Base-by-base conservation (phyloP, 306 rosid species). In the Abrus precatorius region DNA sequence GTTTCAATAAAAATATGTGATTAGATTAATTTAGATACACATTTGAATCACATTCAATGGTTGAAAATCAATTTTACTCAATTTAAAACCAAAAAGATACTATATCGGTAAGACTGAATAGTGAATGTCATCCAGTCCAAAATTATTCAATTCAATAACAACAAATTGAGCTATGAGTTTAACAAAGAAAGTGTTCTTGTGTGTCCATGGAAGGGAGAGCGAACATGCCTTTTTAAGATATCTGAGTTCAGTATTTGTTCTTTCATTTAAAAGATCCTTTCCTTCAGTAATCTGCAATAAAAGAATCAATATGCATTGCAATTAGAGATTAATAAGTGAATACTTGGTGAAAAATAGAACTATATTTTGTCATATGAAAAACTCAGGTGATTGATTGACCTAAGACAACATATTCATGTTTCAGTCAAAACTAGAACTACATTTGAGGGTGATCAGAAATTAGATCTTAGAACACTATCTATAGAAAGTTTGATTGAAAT, bases 221-320 rank as follows among this genome's bases (percentile, higher is more conserved):
- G 76, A 72, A 60, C 83, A 69, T 87, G 74, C 99, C 98, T 95
- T 95, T 79, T 90, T 95, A 65, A 90, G 88, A 82, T 91, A 91
- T 76, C 87, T 87, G 75, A 95, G 91, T 86, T 95, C 98, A 36
- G 94, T 84, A 74, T 90, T 87, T n/a, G 98, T 93, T 89, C 99
- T 95, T 84, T 91, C 97, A 79, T 93, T 95, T 84, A 93, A 84
- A 69, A 93, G 93, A 83, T 91, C 92, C 4, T 76, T 82, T 77
- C 99, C 97, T 80, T 90, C 89, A 80, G 91, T 78, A 67, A 93
- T 93, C 97, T 95, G 90, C 87, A 84, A 57, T 40, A 79, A 0
- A 71, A 48, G 65, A 57, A 74, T 55, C 27, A 54, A 45, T 14
- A 44, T 36, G 40, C 4, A 69, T 38, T 48, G 49, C 66, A 80